Conservation (phyloP, 225 moss, liverwort and hornwort species). For the Marchantia polymorpha region DNA sequence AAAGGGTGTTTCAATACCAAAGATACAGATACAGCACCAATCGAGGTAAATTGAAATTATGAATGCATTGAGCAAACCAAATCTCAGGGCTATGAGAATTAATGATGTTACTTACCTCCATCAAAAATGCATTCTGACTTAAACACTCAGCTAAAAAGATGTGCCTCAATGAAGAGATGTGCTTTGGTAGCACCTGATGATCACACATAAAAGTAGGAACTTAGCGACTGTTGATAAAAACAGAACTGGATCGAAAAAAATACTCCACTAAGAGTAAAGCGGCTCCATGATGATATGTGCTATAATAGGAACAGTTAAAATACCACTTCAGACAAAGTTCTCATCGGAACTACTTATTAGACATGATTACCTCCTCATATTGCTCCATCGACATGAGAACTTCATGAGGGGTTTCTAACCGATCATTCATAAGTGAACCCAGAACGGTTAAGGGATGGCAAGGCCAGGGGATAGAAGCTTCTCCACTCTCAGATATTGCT, state of each 20-base stretch:
- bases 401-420: constrained; percentile 91
- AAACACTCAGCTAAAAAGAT: constrained; percentile 86
- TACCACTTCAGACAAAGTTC: neutral
- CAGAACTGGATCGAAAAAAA: neutral
- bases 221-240: neutral
- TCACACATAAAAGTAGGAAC: neutral
- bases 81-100: neutral
- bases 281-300: neutral
- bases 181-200: constrained; percentile 78
- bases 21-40: neutral
- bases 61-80: neutral
- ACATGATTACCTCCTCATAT: constrained; percentile 73
- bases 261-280: neutral
- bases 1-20: neutral
- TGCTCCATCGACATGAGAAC: constrained; percentile 91
- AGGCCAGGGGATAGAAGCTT: constrained; percentile 64
- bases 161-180: constrained; percentile 77
- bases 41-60: neutral
- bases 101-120: constrained; percentile 50
- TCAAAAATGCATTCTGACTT: constrained; percentile 65
- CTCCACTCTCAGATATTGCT: constrained; percentile 53
- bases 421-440: constrained; percentile 69
- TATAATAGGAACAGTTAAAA: neutral
- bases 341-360: neutral
- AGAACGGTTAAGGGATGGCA: constrained; percentile 65